Percentiles rank a stretch among this genome's conserved stretches.
Conservation (phyloP, 176 grass and related monocot species). For the Microstegium vimineum region DNA sequence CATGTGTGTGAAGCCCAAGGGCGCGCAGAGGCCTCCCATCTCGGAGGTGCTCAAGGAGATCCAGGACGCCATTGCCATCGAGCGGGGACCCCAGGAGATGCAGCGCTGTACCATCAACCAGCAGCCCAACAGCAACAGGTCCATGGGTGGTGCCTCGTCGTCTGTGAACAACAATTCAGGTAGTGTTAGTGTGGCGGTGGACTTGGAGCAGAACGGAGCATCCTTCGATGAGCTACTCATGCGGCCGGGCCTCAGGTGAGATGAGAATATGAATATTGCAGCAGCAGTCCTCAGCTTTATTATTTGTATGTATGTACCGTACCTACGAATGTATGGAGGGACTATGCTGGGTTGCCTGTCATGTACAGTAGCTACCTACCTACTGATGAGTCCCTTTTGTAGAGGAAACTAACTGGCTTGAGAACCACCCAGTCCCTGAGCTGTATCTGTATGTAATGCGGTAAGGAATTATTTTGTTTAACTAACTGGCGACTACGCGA, state of each 20-base stretch:
- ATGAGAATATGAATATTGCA: neutral
- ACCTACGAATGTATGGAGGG: neutral
- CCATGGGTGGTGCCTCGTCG: conserved; percentile 14
- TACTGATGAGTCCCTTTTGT: neutral
- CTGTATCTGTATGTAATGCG: neutral
- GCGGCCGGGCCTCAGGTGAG: conserved; percentile 15
- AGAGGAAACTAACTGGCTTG: neutral
- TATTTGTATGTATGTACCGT: neutral
- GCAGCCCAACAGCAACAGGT: conserved; percentile 48
- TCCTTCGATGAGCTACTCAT: conserved; percentile 22
- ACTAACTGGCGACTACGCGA: neutral
- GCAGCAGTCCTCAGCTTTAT: neutral
- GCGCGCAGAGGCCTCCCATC: conserved; percentile 56
- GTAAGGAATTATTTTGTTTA: neutral
- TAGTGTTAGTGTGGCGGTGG: neutral
- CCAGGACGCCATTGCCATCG: conserved; percentile 82
- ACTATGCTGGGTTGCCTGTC: neutral
- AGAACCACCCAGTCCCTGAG: neutral
- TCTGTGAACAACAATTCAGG: neutral
- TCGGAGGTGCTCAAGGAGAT: conserved; percentile 93
- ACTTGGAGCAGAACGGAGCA: conserved; percentile 10
- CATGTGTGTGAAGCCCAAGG: conserved; percentile 80
- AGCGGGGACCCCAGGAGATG: conserved; percentile 32
- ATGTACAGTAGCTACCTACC: too few relatives aligned
- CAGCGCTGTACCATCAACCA: conserved; percentile 4